Evolutionary conservation across 345 rosid genomes (phyloP), one percentile per base, ranked within the genome.

Genomic region (Mangifera indica): DNA sequence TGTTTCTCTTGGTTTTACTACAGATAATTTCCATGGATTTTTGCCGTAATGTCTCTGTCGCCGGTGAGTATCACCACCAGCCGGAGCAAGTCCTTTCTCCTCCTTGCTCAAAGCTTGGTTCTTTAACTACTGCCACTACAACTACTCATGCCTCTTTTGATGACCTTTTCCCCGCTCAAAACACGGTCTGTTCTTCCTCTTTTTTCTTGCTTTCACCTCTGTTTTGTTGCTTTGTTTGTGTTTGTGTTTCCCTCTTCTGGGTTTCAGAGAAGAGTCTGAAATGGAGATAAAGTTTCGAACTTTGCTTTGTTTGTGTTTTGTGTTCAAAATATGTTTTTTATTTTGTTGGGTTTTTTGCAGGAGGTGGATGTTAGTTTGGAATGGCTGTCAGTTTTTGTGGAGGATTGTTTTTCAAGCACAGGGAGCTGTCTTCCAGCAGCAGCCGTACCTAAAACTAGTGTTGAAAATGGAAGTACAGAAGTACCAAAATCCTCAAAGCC

Each of bases 381-480:
- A 72, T 88, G 92, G 92, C 74, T 88, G 4, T 84, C 92, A 3
- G 75, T 81, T 14, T 86, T 88, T 74, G 92, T 88, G n/a, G 92
- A 88, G 18, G 92, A 88, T 69, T 88, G 92, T 69, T 79, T 88
- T 11, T 76, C 89, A 37, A 85, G 89, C 78, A 54, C 75, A 53
- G 89, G 89, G 32, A 86, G 77, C 73, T 81, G 84, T 60, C 79
- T 84, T 45, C 87, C 85, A 9, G 40, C 71, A 1, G 53, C 73
- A 32, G 70, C 76, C 56, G 42, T 73, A 40, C 72, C 83, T 20
- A 58, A 34, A 13, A 42, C 76, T 18, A 66, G 11, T 55, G 71
- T 32, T 60, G 63, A 51, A 45, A 51, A 61, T 26, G 48, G 76
- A 45, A 72, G 37, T 2, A 11, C 74, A 56, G 32, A 59, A 17